phyloP scores from a whole-genome alignment of 129 eudicot species.

The Gnaphalium uliginosum region DNA sequence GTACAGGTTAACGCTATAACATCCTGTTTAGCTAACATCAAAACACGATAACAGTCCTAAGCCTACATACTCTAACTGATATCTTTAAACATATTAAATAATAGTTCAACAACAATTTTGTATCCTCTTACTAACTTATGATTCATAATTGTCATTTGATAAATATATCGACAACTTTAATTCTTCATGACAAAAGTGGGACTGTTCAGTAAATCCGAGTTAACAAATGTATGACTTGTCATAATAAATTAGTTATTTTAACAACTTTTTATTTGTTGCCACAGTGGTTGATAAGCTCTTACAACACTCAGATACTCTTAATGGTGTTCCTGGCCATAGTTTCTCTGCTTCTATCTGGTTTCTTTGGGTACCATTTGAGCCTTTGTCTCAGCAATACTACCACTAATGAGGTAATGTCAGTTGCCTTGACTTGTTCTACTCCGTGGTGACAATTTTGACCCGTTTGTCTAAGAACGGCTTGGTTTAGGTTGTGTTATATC shows the following conservation, averaged over 20 bases:
- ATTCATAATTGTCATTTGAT: too few species aligned
- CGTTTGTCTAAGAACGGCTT: background rate
- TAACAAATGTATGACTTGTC: background rate
- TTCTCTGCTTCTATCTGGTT: constrained; percentile 78
- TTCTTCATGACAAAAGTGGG: background rate
- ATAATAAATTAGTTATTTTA: background rate
- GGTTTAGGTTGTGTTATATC: background rate
- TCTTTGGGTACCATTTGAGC: constrained; percentile 83
- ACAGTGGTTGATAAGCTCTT: constrained; percentile 90
- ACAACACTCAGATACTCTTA: constrained; percentile 84
- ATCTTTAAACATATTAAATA: too few species aligned
- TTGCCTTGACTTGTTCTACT: background rate
- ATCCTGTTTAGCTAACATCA: too few species aligned
- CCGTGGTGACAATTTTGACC: background rate
- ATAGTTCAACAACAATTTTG: too few species aligned
- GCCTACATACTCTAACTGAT: too few species aligned
- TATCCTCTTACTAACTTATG: too few species aligned
- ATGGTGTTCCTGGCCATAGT: constrained; percentile 86
- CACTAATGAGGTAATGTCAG: constrained; percentile 78
- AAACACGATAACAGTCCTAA: too few species aligned
- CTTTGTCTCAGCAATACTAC: constrained; percentile 89
- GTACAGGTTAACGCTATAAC: constrained; percentile 52
- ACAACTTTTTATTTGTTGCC: constrained; percentile 30
- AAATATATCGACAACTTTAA: too few species aligned
- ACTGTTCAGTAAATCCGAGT: background rate